Evolutionary conservation across 140 eudicot genomes (phyloP), one percentile per base, ranked within the genome.

Genomic region (Ambrosia hybrid): DNA sequence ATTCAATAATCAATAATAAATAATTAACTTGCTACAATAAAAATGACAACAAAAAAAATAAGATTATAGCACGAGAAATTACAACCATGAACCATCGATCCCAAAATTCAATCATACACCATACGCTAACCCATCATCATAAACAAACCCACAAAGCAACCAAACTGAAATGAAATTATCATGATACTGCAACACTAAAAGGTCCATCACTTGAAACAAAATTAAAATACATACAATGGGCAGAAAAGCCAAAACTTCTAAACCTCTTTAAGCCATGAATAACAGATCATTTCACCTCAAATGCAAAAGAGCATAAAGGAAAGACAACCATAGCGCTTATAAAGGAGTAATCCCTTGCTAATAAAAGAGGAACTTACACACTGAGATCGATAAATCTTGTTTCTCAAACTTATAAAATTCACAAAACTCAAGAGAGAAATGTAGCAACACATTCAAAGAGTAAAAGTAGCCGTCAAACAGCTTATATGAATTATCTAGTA

Each of bases 261-360:
- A 55, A 4, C 73, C 57, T 63, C 30, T 26, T 10, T 52, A 48
- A 65, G 66, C 45, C 73, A 52, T 63, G 3, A 49, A 74, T 15
- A 74, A 65, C 65, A 74, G 14, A 17, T 12, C 49, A 5, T 65
- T 51, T 66, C 59, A 55, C 67, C 73, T 65, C 67, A 76, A 67
- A 57, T 48, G 59, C 48, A 59, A 72, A 26, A 39, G 10, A 71
- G 43, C 46, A 65, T 49, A 65, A 65, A 37, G 33, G 6, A 71
- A 41, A 13, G 43, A 21, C n/a, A 53, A 39, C 67, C 34, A 38
- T 37, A 26, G 67, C 30, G 57, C 60, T 51, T 65, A 39, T 38
- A 30, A 65, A 53, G 52, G 16, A 36, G 53, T 5, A 16, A 38
- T 11, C 17, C 51, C 4, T 3, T 56, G 51, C 51, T 6, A 55